phyloP scores from a whole-genome alignment of 768 basidiomycete species.

The Collybiopsis confluens region DNA sequence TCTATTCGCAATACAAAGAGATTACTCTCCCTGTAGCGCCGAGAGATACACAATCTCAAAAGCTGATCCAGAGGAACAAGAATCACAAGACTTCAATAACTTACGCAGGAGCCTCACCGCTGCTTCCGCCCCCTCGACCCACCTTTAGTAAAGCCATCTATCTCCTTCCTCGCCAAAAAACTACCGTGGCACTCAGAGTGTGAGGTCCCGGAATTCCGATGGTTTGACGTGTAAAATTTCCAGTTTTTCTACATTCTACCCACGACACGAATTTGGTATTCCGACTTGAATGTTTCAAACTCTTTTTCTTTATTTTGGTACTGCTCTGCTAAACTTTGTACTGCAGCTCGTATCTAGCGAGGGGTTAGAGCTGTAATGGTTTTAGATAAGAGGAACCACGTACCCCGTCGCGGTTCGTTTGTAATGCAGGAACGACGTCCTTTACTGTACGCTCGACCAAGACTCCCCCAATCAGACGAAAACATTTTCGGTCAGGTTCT shows the following conservation, averaged over 20 bases:
- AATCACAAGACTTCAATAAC: too few species aligned
- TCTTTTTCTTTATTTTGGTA: slow-evolving; percentile 88
- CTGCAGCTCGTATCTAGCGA: slow-evolving; percentile 74
- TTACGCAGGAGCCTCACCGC: too few species aligned
- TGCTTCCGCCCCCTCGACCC: too few species aligned
- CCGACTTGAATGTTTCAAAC: slow-evolving; percentile 73
- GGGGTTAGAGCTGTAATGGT: slow-evolving; percentile 13
- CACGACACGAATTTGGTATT: slow-evolving; percentile 70
- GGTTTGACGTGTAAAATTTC: too few species aligned
- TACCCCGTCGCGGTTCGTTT: slow-evolving; percentile 88
- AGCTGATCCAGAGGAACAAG: too few species aligned
- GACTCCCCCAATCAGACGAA: slow-evolving; percentile 92
- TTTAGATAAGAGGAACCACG: slow-evolving; percentile 19
- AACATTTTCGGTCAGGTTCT: slow-evolving; percentile 92
- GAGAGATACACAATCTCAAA: too few species aligned
- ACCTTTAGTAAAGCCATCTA: too few species aligned
- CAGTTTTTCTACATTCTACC: not conserved
- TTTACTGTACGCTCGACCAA: slow-evolving; percentile 94
- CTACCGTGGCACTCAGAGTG: too few species aligned
- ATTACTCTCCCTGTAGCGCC: too few species aligned
- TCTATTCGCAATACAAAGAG: too few species aligned
- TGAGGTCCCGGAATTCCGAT: too few species aligned
- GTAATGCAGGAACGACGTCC: slow-evolving; percentile 87
- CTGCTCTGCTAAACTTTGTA: slow-evolving; percentile 74
- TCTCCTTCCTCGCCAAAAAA: too few species aligned